These are phyloP conservation scores for Tricholoma flavovirens DNA, from an alignment of 768 basidiomycete genomes.

Conservation along the genomic window DNA sequence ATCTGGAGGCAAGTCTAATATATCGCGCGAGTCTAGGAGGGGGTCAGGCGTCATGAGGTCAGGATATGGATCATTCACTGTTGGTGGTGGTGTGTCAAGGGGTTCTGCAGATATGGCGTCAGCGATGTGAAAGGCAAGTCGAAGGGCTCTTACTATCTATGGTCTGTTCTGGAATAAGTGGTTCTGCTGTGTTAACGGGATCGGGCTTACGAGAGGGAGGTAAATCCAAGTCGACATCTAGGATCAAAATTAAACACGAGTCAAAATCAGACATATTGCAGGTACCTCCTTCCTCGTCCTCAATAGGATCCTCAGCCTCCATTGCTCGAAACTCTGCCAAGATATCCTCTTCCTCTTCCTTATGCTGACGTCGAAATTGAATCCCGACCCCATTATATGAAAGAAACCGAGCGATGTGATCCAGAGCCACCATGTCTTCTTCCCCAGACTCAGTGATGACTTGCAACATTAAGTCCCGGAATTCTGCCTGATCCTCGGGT, in stretches of 20 bases:
- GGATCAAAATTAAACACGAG: background rate
- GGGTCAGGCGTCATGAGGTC: slow-evolving; percentile 60
- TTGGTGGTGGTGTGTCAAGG: background rate
- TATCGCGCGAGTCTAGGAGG: slow-evolving; percentile 55
- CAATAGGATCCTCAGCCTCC: background rate
- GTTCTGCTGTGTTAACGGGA: background rate
- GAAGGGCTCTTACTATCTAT: background rate
- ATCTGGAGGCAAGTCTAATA: slow-evolving; percentile 47
- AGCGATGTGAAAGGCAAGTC: background rate
- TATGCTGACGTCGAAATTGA: slow-evolving; percentile 1
- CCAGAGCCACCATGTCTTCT: slow-evolving; percentile 1
- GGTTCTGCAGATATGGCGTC: background rate
- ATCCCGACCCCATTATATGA: slow-evolving; percentile 2
- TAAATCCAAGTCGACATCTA: background rate
- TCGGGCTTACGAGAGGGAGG: background rate
- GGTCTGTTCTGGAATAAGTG: background rate
- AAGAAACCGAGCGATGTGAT: slow-evolving; percentile 1
- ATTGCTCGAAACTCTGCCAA: slow-evolving; percentile 2
- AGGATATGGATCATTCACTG: slow-evolving; percentile 32
- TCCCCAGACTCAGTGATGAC: background rate
- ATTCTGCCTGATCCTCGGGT: background rate
- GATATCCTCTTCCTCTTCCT: background rate
- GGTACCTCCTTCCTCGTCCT: slow-evolving; percentile 4
- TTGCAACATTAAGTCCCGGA: background rate
- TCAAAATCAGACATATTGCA: background rate